Evolutionary conservation across 805 yeast genomes (phyloP).

Genomic region (Yamadazyma tumulicola): DNA sequence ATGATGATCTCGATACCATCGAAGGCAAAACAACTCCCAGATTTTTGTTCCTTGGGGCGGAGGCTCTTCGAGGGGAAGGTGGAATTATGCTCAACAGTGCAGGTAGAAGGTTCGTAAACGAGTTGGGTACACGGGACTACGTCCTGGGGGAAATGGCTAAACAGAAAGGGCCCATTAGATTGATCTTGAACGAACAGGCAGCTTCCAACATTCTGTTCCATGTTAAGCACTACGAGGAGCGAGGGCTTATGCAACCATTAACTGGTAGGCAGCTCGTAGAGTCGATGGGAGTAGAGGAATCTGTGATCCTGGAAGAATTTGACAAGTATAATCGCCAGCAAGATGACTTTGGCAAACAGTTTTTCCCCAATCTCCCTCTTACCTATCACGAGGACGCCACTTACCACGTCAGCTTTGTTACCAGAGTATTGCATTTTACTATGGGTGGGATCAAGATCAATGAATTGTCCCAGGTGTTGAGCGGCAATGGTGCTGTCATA

Average conservation of each 20-base stretch:
- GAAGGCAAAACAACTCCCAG: constrained; percentile 39
- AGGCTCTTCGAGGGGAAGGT: constrained; percentile 64
- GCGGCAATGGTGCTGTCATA: constrained; percentile 21
- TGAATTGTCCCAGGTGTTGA: constrained; percentile 43
- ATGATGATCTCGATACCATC: constrained; percentile 42
- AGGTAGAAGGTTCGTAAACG: constrained; percentile 59
- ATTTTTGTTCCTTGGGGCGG: constrained; percentile 60
- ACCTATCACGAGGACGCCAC: constrained; percentile 25
- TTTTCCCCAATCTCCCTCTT: constrained; percentile 47
- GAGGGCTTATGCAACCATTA: constrained; percentile 50
- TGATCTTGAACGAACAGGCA: constrained; percentile 46
- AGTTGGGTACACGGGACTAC: constrained; percentile 56
- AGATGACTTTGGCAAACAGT: constrained; percentile 45
- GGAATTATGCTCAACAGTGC: constrained; percentile 51
- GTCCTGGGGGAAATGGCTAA: constrained; percentile 57
- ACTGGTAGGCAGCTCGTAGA: constrained; percentile 42
- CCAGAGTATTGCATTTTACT: constrained; percentile 62
- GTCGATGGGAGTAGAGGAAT: constrained; percentile 29
- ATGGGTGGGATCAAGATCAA: constrained; percentile 68
- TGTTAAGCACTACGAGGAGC: constrained; percentile 52
- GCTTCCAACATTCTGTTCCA: constrained; percentile 47
- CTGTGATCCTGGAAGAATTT: constrained; percentile 29
- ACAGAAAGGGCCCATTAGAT: constrained; percentile 45
- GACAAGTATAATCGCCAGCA: constrained; percentile 38
- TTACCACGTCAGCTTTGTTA: constrained; percentile 51